Evolutionary conservation across 2,329 filamentous ascomycete genomes (phyloP), one percentile per base, ranked within the genome.

Genomic region (Fusarium protoensiforme): DNA sequence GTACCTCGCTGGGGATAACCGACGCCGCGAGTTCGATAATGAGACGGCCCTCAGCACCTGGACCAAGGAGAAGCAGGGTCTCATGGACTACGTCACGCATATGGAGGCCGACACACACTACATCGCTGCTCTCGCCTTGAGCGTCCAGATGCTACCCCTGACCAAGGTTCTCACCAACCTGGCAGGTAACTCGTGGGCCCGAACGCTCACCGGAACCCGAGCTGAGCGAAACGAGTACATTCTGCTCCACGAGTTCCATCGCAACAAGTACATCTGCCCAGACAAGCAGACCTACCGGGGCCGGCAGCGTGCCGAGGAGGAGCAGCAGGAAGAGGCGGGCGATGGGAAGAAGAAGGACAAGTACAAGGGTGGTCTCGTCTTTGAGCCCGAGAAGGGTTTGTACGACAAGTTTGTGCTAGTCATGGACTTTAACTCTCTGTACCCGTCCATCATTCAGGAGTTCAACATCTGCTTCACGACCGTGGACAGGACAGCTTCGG

Each of bases 401-500:
- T 99, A 99, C 80, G 96, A 99, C 88, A 97, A 97, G 84, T 98
- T 97, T 82, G 93, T 99, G 62, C 89, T 99, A 64, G 97, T 99
- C 83, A 99, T 99, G 97, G 96, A 99, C 87, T 99, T 99, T 87
- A 99, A 99, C 88, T 98, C 95, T 78, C 87, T 99, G 71, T 99
- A 99, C 79, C 96, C 96, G 35, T 98, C 94, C 80, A 98, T 99
- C 79, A 99, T 99, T 70, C 97, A 99, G 80, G 97, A 99, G 87
- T 99, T 92, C 85, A 99, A 99, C 83, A 99, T 99, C 77, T 99
- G 97, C 86, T 99, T 99, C 84, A 99, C 96, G 3, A 99, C 97
- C 0, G 95, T 99, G 8, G 94, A 98, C 70, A 89, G 96, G 76
- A 87, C 89, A 43, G 86, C 89, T 69, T 84, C 92, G 77, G 93